phyloP scores from a whole-genome alignment of 352 stramenopile species.

The Globisporangium spinosum region DNA sequence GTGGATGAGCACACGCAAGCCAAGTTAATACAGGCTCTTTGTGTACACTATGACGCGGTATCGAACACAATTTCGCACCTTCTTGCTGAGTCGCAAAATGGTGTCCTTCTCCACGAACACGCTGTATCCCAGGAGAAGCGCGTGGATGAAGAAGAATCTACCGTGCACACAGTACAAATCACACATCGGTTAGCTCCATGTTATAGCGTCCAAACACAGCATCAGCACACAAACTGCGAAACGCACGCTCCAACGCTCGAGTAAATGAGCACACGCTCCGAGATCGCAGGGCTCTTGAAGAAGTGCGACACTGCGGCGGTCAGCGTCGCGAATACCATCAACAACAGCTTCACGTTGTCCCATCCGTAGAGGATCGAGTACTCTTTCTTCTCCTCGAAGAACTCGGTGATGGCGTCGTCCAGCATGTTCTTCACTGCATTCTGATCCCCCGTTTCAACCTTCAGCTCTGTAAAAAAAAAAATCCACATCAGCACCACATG shows the following conservation, averaged over 20 bases:
- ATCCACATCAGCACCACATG: neutral
- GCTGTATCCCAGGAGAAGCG: conserved; percentile 63
- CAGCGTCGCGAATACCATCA: conserved; percentile 64
- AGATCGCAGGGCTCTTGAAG: conserved; percentile 51
- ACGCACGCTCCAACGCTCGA: conserved; percentile 56
- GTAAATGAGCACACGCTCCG: conserved; percentile 68
- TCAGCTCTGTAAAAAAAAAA: conserved; percentile 33
- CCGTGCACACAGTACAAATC: neutral
- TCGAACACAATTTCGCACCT: conserved; percentile 28
- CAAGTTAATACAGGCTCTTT: neutral
- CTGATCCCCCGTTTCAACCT: conserved; percentile 79
- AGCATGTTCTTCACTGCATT: conserved; percentile 86
- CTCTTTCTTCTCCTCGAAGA: conserved; percentile 55
- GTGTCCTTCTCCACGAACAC: conserved; percentile 79
- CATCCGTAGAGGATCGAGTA: conserved; percentile 70
- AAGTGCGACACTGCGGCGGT: conserved; percentile 73
- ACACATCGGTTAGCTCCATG: neutral
- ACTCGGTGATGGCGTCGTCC: conserved; percentile 76
- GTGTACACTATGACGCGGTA: neutral
- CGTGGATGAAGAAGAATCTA: conserved; percentile 84
- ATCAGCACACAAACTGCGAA: neutral
- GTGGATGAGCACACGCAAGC: neutral
- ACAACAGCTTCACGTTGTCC: conserved; percentile 81
- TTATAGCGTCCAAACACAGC: neutral
- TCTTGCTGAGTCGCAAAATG: conserved; percentile 62